Evolutionary conservation across 2,329 filamentous ascomycete species (phyloP), one percentile per base, ranked within the genome.

Genomic region (Penicillium capsulatum): DNA sequence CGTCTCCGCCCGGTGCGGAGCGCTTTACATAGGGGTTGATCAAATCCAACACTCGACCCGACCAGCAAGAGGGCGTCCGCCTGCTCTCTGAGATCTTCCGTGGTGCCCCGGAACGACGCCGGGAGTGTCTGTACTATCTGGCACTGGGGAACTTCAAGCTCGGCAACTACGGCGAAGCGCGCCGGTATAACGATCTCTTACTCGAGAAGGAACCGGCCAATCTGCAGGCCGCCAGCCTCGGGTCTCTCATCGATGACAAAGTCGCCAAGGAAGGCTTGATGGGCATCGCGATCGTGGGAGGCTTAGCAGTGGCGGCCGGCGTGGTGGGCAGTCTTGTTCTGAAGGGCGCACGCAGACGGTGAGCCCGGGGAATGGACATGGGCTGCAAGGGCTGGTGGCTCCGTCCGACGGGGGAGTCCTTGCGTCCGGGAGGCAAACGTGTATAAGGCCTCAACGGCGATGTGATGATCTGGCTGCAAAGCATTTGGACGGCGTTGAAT

Each of bases 61-160:
- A 98, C 58, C 91, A 97, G 66, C 91, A 97, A 74, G 82, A 92
- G 66, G 91, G 91, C 57, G 89, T 97, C 49, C 87, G 87, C 51
- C 80, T 97, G 22, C 83, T 97, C 43, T 90, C 88, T 55, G 91
- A 97, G 55, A 98, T 98, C 70, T 98, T 97, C 76, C 88, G 91
- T 63, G 83, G 83, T 43, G 85, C 88, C 24, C 89, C 88, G 52
- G 92, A 97, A 68, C 86, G 92, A 56, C 84, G 92, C 61, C 84
- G 92, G 60, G 92, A 98, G 76, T 98, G 92, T 63, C 85, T 98
- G 46, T 98, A 96, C 75, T 98, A 98, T 70, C 82, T 98, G 38
- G 92, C 88, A 17, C 79, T 98, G 20, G 92, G 92, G 48, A 95
- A 97, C 75, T 97, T 91, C 79, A 97, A 97, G 74, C 80, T 98